These are phyloP conservation scores for Tuber melanosporum DNA, from an alignment of 495 filamentous ascomycete species.

Conservation along the genomic window DNA sequence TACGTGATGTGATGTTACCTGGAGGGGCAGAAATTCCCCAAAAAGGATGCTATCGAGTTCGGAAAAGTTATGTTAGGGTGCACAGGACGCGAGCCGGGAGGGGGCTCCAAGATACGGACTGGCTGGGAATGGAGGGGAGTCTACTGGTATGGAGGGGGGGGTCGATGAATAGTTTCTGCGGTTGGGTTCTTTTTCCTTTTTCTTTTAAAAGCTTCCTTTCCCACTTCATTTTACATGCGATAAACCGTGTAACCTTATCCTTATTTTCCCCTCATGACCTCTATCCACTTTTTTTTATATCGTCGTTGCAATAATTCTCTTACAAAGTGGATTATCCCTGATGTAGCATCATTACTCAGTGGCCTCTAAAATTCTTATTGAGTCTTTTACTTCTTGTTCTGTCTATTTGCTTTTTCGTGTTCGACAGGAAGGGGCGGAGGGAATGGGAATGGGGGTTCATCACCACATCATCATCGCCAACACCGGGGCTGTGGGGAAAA, in stretches of 20 bases:
- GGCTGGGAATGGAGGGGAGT: background rate
- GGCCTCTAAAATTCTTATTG: background rate
- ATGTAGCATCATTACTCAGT: background rate
- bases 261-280: constrained; percentile 3
- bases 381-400: background rate
- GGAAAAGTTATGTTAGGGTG: background rate
- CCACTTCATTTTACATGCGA: constrained; percentile 4
- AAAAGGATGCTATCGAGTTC: background rate
- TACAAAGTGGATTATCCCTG: background rate
- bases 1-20: background rate
- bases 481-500: constrained; percentile 5
- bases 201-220: background rate
- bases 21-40: background rate
- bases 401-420: background rate
- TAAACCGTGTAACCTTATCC: background rate
- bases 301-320: background rate
- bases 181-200: background rate
- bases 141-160: background rate
- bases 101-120: background rate
- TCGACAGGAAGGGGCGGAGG: background rate
- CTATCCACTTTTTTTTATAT: background rate
- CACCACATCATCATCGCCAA: background rate
- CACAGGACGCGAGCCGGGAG: background rate
- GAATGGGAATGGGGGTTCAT: background rate
- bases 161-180: background rate